phyloP scores from a whole-genome alignment of 345 rosid genomes.

The Eucalyptus caleyi region DNA sequence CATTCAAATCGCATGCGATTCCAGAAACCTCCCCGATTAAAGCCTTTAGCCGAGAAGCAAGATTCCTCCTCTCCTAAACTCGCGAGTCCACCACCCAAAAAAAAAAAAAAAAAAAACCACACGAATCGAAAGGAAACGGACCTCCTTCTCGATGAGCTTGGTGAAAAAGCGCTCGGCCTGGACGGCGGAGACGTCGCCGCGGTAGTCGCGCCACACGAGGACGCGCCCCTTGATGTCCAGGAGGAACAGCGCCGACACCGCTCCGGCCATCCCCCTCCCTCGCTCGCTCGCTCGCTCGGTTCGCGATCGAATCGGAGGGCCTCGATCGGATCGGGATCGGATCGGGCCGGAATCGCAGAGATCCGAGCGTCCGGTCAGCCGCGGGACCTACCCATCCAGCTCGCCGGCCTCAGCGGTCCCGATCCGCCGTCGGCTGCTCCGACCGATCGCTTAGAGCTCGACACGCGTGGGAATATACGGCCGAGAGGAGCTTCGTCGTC shows the following conservation, averaged over 20 bases:
- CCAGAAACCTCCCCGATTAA: background rate
- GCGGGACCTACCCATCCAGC: background rate
- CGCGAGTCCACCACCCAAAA: background rate
- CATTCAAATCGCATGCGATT: background rate
- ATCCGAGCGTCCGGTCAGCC: background rate
- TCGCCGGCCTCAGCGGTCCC: background rate
- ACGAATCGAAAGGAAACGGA: background rate
- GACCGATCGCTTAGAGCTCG: background rate
- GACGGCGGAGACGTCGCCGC: slow-evolving; percentile 78
- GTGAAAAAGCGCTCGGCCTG: slow-evolving; percentile 95
- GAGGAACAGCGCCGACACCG: slow-evolving; percentile 86
- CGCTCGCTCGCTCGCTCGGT: background rate
- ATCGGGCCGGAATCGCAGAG: background rate
- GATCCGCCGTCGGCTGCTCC: background rate
- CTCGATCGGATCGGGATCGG: background rate
- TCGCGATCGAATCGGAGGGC: background rate
- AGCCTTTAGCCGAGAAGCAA: background rate
- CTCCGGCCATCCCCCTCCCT: slow-evolving; percentile 59
- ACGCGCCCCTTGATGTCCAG: slow-evolving; percentile 93
- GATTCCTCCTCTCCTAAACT: background rate
- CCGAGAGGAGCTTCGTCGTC: background rate
- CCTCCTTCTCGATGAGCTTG: slow-evolving; percentile 94
- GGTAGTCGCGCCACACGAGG: slow-evolving; percentile 95
- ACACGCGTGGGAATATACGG: background rate
- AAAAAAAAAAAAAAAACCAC: background rate